phyloP scores from a whole-genome alignment of 2,329 filamentous ascomycete species.

The Sarocladium oryzae region DNA sequence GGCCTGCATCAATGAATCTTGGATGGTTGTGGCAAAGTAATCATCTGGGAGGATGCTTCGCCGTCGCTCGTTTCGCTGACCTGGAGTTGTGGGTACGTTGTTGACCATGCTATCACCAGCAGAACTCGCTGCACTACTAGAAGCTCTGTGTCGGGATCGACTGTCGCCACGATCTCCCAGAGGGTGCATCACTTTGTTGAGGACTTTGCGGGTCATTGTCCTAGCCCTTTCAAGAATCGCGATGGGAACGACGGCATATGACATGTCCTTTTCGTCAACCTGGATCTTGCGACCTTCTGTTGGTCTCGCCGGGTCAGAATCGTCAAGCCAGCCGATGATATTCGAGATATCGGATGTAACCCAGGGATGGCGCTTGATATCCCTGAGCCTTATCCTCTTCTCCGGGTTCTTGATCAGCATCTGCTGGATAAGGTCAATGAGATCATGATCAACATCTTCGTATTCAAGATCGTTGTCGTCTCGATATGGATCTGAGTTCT shows the following conservation, averaged over 20 bases:
- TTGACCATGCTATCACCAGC: constrained; percentile 45
- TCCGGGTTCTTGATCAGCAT: constrained; percentile 86
- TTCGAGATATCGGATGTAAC: constrained; percentile 73
- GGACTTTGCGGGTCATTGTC: constrained; percentile 65
- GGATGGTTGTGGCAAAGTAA: constrained; percentile 40
- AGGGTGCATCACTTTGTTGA: constrained; percentile 58
- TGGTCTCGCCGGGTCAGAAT: constrained; percentile 77
- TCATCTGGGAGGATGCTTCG: constrained; percentile 47
- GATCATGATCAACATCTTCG: constrained; percentile 74
- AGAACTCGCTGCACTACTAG: constrained; percentile 60
- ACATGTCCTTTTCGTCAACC: constrained; percentile 85
- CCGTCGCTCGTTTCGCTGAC: constrained; percentile 48
- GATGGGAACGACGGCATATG: constrained; percentile 81
- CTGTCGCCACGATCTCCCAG: constrained; percentile 52
- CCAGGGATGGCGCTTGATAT: constrained; percentile 94
- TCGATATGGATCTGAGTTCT: constrained; percentile 62
- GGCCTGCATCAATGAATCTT: constrained; percentile 21
- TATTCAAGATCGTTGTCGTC: constrained; percentile 74
- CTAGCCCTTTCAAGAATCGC: constrained; percentile 79
- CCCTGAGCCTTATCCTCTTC: constrained; percentile 79
- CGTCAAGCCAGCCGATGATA: constrained; percentile 78
- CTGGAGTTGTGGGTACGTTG: constrained; percentile 40
- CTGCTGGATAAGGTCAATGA: constrained; percentile 70
- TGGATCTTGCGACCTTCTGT: constrained; percentile 81
- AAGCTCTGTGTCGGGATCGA: constrained; percentile 46